These are phyloP conservation scores for Tetrapisispora pingtungensis DNA, from an alignment of 805 yeast genomes.

Conservation along the genomic window DNA sequence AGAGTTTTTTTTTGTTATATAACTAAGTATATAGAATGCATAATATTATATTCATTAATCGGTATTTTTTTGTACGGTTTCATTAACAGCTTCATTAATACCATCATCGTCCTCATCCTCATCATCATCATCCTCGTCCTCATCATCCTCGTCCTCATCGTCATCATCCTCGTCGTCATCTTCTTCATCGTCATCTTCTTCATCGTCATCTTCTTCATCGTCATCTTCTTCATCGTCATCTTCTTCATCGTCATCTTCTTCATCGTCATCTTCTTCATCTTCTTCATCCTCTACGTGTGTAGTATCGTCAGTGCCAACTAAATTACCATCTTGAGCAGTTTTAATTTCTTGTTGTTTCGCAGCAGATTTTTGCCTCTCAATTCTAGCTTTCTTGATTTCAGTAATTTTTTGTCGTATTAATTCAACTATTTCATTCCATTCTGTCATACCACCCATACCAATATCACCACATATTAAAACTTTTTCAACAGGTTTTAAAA, in stretches of 20 bases:
- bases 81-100: too few species aligned
- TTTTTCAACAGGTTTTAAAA: conserved; percentile 72
- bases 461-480: conserved; percentile 75
- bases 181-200: conserved; percentile 21
- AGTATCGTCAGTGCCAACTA: conserved; percentile 35
- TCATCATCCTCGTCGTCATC: conserved; percentile 10
- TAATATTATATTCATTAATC: background rate
- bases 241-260: conserved; percentile 31
- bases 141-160: conserved; percentile 8
- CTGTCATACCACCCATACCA: conserved; percentile 91
- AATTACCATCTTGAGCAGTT: conserved; percentile 34
- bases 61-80: too few species aligned
- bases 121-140: conserved; percentile 2
- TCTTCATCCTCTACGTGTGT: conserved; percentile 35
- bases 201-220: conserved; percentile 33
- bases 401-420: conserved; percentile 34
- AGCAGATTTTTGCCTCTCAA: conserved; percentile 30
- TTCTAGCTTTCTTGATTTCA: conserved; percentile 20
- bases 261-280: conserved; percentile 32
- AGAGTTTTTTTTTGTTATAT: too few species aligned
- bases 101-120: background rate
- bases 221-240: conserved; percentile 35
- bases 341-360: conserved; percentile 32
- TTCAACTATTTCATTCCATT: conserved; percentile 74
- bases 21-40: background rate